Percentiles rank a stretch among this genome's conserved stretches.
These are phyloP conservation scores for Crithidia mellificae DNA, from an alignment of 208 protist genomes.

Conservation along the genomic window DNA sequence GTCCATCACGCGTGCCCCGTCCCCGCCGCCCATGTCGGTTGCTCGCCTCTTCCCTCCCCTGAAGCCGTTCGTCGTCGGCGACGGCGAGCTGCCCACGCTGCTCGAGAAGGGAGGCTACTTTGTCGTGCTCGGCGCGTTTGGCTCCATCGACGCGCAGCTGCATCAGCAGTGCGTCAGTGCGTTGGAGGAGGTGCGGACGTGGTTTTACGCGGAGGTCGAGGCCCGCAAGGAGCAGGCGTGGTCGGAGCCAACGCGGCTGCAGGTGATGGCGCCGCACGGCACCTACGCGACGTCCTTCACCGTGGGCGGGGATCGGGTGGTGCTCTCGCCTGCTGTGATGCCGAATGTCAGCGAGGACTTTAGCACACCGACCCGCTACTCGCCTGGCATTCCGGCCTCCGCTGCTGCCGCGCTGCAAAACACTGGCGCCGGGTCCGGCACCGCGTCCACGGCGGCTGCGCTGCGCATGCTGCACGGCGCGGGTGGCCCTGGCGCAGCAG, in stretches of 20 bases:
- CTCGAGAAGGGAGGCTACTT: constrained; percentile 57
- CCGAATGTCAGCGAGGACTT: constrained; percentile 15
- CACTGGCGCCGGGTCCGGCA: not conserved
- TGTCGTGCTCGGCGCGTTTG: constrained; percentile 63
- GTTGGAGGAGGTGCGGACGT: constrained; percentile 44
- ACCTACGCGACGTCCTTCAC: constrained; percentile 25
- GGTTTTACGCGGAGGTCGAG: constrained; percentile 48
- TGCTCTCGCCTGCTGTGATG: constrained; percentile 16
- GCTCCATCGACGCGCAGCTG: constrained; percentile 47
- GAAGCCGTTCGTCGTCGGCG: constrained; percentile 19
- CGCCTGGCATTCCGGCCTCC: constrained; percentile 15
- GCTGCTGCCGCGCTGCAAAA: not conserved
- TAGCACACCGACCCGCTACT: constrained; percentile 24
- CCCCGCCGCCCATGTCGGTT: constrained; percentile 2
- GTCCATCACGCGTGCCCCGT: constrained; percentile 4
- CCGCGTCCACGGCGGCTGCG: constrained; percentile 2
- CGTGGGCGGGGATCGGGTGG: constrained; percentile 17
- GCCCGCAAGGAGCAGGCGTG: constrained; percentile 39
- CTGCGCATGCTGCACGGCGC: constrained; percentile 15
- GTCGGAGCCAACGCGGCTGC: constrained; percentile 37
- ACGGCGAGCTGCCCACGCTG: constrained; percentile 30
- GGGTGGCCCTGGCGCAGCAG: not conserved
- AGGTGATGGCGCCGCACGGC: constrained; percentile 27
- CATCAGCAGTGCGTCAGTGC: constrained; percentile 45
- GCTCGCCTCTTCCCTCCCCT: constrained; percentile 28